These are phyloP conservation scores for Cutaneotrichosporon sp. DNA, from an alignment of 1,284 basidiomycete genomes.

Conservation along the genomic window DNA sequence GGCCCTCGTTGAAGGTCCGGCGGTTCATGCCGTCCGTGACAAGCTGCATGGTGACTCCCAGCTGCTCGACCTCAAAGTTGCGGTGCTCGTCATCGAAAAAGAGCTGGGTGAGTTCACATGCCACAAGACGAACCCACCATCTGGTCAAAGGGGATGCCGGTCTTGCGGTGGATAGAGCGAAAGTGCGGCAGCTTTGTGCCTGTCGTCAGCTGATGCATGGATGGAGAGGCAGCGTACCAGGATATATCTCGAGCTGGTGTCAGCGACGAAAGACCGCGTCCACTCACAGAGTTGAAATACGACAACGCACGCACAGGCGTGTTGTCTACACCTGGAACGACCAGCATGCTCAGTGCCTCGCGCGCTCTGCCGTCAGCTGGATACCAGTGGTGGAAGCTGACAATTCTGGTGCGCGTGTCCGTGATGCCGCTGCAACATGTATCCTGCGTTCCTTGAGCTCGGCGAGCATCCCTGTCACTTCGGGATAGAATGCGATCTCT, in stretches of 20 bases:
- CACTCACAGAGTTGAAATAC: conserved; percentile 60
- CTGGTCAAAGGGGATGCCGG: conserved; percentile 72
- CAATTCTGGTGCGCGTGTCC: conserved; percentile 66
- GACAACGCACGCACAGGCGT: conserved; percentile 55
- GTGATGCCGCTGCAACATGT: conserved; percentile 67
- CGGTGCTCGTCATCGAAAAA: conserved; percentile 78
- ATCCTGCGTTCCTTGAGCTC: conserved; percentile 55
- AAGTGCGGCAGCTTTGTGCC: conserved; percentile 81
- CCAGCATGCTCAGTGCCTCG: conserved; percentile 65
- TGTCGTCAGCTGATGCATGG: conserved; percentile 23
- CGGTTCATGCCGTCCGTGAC: conserved; percentile 35
- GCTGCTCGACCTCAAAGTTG: conserved; percentile 65
- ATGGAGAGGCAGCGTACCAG: conserved; percentile 53
- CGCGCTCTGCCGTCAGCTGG: conserved; percentile 55
- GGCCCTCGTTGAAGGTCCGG: conserved; percentile 28
- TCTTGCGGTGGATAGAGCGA: conserved; percentile 65
- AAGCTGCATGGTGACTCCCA: conserved; percentile 66
- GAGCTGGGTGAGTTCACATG: conserved; percentile 49
- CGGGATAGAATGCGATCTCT: conserved; percentile 63
- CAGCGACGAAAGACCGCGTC: not conserved
- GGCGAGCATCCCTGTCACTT: conserved; percentile 71
- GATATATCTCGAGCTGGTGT: conserved; percentile 69
- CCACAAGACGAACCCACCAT: conserved; percentile 59
- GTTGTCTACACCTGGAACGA: conserved; percentile 55
- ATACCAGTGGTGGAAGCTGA: conserved; percentile 49